These are phyloP conservation scores for Chiua virens DNA, from an alignment of 768 basidiomycete species.

Conservation along the genomic window DNA sequence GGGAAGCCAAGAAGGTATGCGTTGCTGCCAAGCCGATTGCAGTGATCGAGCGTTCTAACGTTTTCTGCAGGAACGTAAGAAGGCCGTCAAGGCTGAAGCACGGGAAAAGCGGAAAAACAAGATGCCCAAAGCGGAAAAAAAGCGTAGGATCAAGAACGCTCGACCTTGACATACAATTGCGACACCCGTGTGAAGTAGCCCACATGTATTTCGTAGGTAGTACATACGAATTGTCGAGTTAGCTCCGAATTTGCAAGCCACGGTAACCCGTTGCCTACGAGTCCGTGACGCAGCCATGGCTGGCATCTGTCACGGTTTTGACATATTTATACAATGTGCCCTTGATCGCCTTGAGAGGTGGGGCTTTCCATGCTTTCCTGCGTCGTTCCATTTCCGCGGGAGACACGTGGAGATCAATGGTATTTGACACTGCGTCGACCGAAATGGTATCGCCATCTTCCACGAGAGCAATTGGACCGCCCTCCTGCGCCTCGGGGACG, in stretches of 20 bases:
- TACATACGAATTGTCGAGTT: constrained; percentile 8
- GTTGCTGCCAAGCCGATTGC: constrained; percentile 6
- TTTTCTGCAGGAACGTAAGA: constrained; percentile 78
- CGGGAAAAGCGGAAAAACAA: constrained; percentile 88
- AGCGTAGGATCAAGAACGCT: constrained; percentile 67
- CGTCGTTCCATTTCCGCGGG: constrained; percentile 78
- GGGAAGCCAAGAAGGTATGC: constrained; percentile 81
- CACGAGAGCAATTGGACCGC: constrained; percentile 90
- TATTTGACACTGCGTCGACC: constrained; percentile 87
- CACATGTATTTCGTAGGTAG: constrained; percentile 4
- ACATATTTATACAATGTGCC: constrained; percentile 90
- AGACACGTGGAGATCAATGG: constrained; percentile 74
- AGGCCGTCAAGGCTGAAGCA: constrained; percentile 81
- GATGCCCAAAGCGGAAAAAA: constrained; percentile 96
- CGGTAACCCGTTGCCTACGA: constrained; percentile 42
- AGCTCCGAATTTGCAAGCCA: constrained; percentile 3
- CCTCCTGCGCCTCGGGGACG: constrained; percentile 92
- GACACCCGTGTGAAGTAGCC: constrained; percentile 14
- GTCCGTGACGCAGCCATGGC: constrained; percentile 90
- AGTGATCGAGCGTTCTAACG: constrained; percentile 9
- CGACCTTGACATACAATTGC: constrained; percentile 18
- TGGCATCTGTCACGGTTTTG: constrained; percentile 87
- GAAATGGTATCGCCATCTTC: constrained; percentile 84
- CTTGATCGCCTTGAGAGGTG: constrained; percentile 78
- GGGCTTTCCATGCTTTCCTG: constrained; percentile 73